These are phyloP conservation scores for Boletus eberwhitei DNA, from an alignment of 768 basidiomycete genomes.

Conservation along the genomic window DNA sequence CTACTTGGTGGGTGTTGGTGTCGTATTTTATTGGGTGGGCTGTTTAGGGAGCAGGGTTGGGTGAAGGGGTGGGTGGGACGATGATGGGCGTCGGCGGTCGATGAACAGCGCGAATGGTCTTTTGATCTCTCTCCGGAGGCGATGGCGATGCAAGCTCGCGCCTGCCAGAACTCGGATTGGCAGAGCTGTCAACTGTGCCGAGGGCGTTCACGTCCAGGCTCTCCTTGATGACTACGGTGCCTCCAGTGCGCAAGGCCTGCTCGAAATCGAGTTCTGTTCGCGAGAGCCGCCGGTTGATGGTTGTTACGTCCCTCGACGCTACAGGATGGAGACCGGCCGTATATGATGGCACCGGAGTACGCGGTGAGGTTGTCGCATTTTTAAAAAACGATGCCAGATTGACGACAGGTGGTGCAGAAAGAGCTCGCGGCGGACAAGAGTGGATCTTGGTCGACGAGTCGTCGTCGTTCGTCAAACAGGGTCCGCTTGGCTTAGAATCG, in stretches of 20 bases:
- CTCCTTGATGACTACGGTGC: conserved; percentile 68
- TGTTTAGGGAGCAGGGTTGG: too few relatives aligned
- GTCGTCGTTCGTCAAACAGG: conserved; percentile 8
- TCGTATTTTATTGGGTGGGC: too few relatives aligned
- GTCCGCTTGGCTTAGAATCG: neutral
- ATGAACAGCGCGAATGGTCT: conserved; percentile 32
- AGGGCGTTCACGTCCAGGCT: conserved; percentile 66
- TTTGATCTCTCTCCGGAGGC: conserved; percentile 35
- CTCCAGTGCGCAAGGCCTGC: conserved; percentile 62
- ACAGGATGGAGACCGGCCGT: conserved; percentile 54
- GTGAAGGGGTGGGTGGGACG: conserved; percentile 70
- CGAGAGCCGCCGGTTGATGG: conserved; percentile 53
- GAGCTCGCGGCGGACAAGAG: neutral
- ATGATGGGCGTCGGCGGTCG: conserved; percentile 61
- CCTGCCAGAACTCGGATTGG: conserved; percentile 1
- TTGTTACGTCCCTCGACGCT: conserved; percentile 46
- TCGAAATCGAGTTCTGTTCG: conserved; percentile 82
- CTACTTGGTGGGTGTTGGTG: too few relatives aligned
- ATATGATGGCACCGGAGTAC: conserved; percentile 46
- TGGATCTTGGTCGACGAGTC: conserved; percentile 8
- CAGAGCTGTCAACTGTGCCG: conserved; percentile 49
- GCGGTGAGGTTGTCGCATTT: conserved; percentile 44
- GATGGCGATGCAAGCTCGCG: conserved; percentile 43
- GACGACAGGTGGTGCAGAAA: conserved; percentile 24
- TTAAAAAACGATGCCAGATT: conserved; percentile 69